Evolutionary conservation across 2,329 filamentous ascomycete species (phyloP).

Genomic region (Daldinia sp.): DNA sequence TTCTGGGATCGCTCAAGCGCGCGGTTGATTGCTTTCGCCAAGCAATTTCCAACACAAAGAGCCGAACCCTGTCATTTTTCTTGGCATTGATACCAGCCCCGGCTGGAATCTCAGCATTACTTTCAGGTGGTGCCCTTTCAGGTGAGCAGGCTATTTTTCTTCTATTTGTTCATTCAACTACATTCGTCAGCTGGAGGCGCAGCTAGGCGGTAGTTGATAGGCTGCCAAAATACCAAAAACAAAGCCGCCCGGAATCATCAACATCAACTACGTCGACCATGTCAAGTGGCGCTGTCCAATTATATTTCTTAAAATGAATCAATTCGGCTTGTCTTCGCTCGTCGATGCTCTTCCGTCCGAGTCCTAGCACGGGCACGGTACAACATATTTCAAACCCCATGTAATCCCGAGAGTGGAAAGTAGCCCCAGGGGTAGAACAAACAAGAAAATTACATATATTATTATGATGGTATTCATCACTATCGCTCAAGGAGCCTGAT

Average conservation of each 20-base stretch:
- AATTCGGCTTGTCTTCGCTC: slow-evolving; percentile 14
- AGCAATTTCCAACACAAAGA: slow-evolving; percentile 21
- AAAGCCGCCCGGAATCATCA: slow-evolving; percentile 19
- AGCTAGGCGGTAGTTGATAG: slow-evolving; percentile 1
- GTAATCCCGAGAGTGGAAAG: slow-evolving; percentile 27
- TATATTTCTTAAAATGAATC: slow-evolving; percentile 13
- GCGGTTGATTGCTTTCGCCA: slow-evolving; percentile 34
- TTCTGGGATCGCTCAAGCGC: slow-evolving; percentile 32
- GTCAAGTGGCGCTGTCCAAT: slow-evolving; percentile 29
- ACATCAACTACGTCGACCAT: slow-evolving; percentile 9
- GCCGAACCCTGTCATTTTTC: slow-evolving; percentile 22
- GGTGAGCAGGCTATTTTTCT: slow-evolving; percentile 37
- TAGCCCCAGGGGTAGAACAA: slow-evolving; percentile 13
- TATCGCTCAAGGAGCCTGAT: background rate
- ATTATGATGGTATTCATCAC: background rate
- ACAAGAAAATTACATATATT: background rate
- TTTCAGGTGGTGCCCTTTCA: slow-evolving; percentile 20
- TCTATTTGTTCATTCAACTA: slow-evolving; percentile 16
- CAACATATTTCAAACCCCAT: background rate
- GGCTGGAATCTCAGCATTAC: slow-evolving; percentile 9
- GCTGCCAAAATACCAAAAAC: slow-evolving; percentile 12
- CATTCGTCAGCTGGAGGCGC: slow-evolving; percentile 39
- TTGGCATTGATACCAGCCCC: slow-evolving; percentile 35
- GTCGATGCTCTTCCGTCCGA: slow-evolving; percentile 7
- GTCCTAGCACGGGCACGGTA: slow-evolving; percentile 5